phyloP scores from a whole-genome alignment of 352 stramenopile species.

The Pythium oligandrum region DNA sequence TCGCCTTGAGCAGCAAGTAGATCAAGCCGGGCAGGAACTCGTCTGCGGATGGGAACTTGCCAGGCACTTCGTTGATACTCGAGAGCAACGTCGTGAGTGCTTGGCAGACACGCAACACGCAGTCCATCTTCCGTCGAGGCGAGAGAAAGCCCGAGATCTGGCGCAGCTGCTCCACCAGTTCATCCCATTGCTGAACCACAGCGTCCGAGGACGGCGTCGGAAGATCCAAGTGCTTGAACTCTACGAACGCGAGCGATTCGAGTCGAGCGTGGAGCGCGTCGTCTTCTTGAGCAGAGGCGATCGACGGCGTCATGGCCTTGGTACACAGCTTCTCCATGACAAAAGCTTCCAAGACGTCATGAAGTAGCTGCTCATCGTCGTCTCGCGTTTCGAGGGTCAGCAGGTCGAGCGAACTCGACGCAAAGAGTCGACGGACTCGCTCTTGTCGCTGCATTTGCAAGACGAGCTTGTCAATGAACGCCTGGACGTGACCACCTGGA shows the following conservation, averaged over 20 bases:
- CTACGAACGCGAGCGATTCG: conserved; percentile 69
- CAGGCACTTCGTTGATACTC: conserved; percentile 18
- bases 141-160: conserved; percentile 43
- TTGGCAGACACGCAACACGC: conserved; percentile 67
- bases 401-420: neutral
- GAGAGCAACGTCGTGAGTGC: conserved; percentile 63
- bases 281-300: conserved; percentile 39
- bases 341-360: conserved; percentile 84
- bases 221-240: conserved; percentile 86
- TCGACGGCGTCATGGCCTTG: conserved; percentile 56
- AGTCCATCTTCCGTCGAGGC: conserved; percentile 85
- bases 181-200: conserved; percentile 31
- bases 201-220: conserved; percentile 30
- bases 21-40: conserved; percentile 92
- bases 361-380: conserved; percentile 39
- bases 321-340: conserved; percentile 88
- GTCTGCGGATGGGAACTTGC: conserved; percentile 79
- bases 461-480: conserved; percentile 59
- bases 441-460: conserved; percentile 46
- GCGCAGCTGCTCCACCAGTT: conserved; percentile 39
- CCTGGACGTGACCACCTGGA: conserved; percentile 50
- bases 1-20: conserved; percentile 83
- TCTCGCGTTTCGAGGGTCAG: conserved; percentile 22
- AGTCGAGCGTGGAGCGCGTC: conserved; percentile 57
- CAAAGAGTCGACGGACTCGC: conserved; percentile 22